Evolutionary conservation across 345 rosid genomes (phyloP), one percentile per base, ranked within the genome.

Genomic region (Triadica sebifera): DNA sequence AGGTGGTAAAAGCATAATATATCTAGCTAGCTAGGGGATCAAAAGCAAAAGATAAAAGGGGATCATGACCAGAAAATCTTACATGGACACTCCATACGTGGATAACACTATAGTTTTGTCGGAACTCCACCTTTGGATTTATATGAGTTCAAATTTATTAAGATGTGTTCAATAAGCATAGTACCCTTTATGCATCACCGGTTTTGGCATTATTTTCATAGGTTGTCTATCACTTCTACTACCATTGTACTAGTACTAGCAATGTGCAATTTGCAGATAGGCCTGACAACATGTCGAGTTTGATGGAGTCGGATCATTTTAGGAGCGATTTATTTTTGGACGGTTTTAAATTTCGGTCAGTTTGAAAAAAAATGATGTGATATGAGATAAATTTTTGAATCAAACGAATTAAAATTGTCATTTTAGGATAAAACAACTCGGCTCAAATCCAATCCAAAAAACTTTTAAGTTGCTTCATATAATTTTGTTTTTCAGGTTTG

Each of bases 81-180:
- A 78, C 75, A 74, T 76, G 88, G 81, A 83, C 19, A n/a, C n/a
- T n/a, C n/a, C n/a, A n/a, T n/a, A n/a, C n/a, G n/a, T n/a, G n/a
- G n/a, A n/a, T n/a, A 62, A 74, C 83, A 81, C 85, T 86, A 61
- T 43, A 43, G 51, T 15, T 43, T 76, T 78, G 82, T 80, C 81
- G 85, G 75, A 72, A 74, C 68, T 69, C 85, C 85, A 80, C 83
- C 71, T 69, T 72, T 76, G 64, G 80, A 69, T 72, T 67, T 61
- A 59, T 63, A 61, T 56, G 74, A 46, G 56, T 75, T 85, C 78
- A 61, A 75, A 69, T 67, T 74, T 80, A 74, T 56, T 71, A 75
- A 79, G 77, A 78, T 66, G 49, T 20, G 16, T 65, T 77, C 69
- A 53, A 74, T 81, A 80, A 76, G 86, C 87, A 76, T 63, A 55